Percentiles rank a stretch among this genome's conserved stretches.
These are phyloP conservation scores for Ceratobasidium sp. DNA, from an alignment of 1,284 basidiomycete species.

Conservation along the genomic window DNA sequence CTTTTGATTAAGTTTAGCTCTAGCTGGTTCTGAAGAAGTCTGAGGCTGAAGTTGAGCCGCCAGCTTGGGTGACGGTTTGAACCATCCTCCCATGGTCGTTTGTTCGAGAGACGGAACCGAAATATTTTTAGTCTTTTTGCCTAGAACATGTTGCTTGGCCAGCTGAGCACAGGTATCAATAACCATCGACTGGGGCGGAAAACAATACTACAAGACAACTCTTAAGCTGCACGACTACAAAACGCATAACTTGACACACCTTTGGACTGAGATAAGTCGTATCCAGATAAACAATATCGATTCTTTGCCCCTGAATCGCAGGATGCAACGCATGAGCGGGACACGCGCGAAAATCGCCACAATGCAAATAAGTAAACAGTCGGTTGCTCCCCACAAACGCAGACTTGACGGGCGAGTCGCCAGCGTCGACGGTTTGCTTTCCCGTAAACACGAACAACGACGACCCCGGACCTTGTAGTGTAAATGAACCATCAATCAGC, in stretches of 20 bases:
- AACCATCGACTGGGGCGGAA: conserved; percentile 93
- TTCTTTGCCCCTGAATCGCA: conserved; percentile 75
- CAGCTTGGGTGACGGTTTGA: conserved; percentile 20
- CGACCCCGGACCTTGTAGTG: conserved; percentile 79
- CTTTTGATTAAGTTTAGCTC: background rate
- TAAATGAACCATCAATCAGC: background rate
- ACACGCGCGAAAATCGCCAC: conserved; percentile 92
- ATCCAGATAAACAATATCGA: conserved; percentile 94
- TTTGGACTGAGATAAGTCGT: conserved; percentile 96
- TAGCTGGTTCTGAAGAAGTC: background rate
- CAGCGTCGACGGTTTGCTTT: conserved; percentile 85
- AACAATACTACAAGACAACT: conserved; percentile 84
- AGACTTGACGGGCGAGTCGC: conserved; percentile 79
- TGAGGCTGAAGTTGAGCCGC: background rate
- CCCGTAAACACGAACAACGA: conserved; percentile 95
- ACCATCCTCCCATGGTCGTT: conserved; percentile 16
- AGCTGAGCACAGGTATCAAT: conserved; percentile 91
- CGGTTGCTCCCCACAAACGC: conserved; percentile 74
- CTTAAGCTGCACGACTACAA: too few species aligned
- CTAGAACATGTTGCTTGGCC: conserved; percentile 67
- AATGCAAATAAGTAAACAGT: conserved; percentile 91
- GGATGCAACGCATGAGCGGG: conserved; percentile 87
- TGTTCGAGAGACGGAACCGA: conserved; percentile 19
- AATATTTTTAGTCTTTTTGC: conserved; percentile 46
- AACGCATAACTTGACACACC: conserved; percentile 56